Evolutionary conservation across 2,329 filamentous ascomycete species (phyloP).

Genomic region (Penicillium brasilianum): DNA sequence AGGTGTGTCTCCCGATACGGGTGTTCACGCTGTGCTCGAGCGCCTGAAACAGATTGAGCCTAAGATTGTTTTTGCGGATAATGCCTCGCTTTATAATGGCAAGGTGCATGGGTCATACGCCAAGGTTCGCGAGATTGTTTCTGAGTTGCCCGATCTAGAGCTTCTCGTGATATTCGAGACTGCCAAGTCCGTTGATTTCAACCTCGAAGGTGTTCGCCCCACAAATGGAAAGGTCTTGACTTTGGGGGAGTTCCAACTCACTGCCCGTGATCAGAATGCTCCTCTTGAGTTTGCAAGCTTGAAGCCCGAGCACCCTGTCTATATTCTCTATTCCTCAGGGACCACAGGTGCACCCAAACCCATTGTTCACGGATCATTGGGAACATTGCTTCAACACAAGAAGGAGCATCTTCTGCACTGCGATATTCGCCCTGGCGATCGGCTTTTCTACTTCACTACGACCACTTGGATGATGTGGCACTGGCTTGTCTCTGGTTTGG

Average conservation of each 20-base stretch:
- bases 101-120: slow-evolving; percentile 79
- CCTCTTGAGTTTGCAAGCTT: slow-evolving; percentile 74
- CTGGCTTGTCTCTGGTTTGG: slow-evolving; percentile 87
- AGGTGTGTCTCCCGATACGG: slow-evolving; percentile 88
- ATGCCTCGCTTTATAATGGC: slow-evolving; percentile 87
- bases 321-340: slow-evolving; percentile 91
- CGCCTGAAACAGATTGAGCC: slow-evolving; percentile 84
- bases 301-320: slow-evolving; percentile 83
- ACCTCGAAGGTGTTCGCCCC: slow-evolving; percentile 41
- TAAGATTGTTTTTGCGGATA: slow-evolving; percentile 81
- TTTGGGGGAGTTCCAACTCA: slow-evolving; percentile 54
- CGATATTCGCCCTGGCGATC: slow-evolving; percentile 72
- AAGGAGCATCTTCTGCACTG: slow-evolving; percentile 92
- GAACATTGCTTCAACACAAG: slow-evolving; percentile 93
- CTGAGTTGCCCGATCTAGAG: slow-evolving; percentile 68
- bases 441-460: slow-evolving; percentile 92
- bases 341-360: slow-evolving; percentile 89
- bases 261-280: slow-evolving; percentile 44
- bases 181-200: slow-evolving; percentile 51
- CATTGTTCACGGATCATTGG: slow-evolving; percentile 89
- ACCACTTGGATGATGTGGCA: slow-evolving; percentile 99
- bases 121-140: slow-evolving; percentile 79
- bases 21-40: slow-evolving; percentile 88
- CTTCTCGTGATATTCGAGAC: slow-evolving; percentile 77
- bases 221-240: slow-evolving; percentile 45